A percentile compares a stretch with the other conserved stretches of the same genome.
Conservation (phyloP, 208 protist genomes). For the Tritrichomonas musculus region DNA sequence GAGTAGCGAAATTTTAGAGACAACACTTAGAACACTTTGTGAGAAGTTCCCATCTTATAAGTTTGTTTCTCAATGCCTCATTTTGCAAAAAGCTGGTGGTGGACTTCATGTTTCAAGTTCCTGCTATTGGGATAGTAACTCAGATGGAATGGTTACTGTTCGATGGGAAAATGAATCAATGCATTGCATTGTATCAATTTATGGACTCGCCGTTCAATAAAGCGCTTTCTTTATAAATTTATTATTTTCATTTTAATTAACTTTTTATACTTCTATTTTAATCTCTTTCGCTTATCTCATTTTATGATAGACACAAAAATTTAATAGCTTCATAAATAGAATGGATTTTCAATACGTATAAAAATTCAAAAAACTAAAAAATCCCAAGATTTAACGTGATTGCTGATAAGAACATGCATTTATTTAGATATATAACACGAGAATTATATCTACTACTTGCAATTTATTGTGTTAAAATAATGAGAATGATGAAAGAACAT, state of each 20-base stretch:
- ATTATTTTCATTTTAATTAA: not conserved
- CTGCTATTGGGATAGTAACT: constrained; percentile 12
- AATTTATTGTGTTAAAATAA: too few relatives aligned
- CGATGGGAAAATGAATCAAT: constrained; percentile 25
- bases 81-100: constrained; percentile 23
- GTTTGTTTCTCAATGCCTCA: constrained; percentile 27
- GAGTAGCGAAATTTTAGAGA: not conserved
- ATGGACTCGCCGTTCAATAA: constrained; percentile 31
- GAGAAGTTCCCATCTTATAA: not conserved
- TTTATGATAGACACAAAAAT: too few relatives aligned
- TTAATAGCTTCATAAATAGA: too few relatives aligned
- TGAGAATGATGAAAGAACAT: too few relatives aligned
- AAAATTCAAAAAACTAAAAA: too few relatives aligned
- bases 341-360: too few relatives aligned
- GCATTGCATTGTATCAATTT: constrained; percentile 22
- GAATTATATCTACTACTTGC: too few relatives aligned
- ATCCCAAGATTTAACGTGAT: too few relatives aligned
- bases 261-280: not conserved
- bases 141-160: constrained; percentile 20
- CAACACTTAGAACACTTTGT: not conserved
- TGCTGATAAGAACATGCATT: too few relatives aligned
- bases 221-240: not conserved
- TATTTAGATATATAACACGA: too few relatives aligned
- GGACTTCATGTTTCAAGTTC: not conserved
- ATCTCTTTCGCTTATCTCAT: too few relatives aligned